Base-by-base conservation (phyloP, 73 alveolate species). In the Symbiodinium pilosum region DNA sequence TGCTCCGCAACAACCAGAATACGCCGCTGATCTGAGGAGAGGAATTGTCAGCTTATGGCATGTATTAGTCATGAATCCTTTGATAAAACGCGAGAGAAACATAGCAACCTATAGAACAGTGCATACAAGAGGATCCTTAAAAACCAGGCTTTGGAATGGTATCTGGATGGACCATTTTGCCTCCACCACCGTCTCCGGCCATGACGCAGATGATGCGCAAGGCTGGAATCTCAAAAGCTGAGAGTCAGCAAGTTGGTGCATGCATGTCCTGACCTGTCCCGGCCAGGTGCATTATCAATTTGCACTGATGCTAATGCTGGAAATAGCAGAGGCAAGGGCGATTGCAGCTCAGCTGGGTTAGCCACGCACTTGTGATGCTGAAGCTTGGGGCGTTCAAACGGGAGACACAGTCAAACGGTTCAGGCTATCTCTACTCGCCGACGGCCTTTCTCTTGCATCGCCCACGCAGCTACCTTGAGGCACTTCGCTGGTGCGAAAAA, bases 111-210 rank as follows among this genome's bases (percentile, higher is more conserved):
- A n/a, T n/a, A n/a, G n/a, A n/a, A n/a, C n/a, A n/a, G n/a, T n/a
- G n/a, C n/a, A n/a, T n/a, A n/a, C n/a, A n/a, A n/a, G n/a, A n/a
- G n/a, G n/a, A n/a, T n/a, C n/a, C n/a, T n/a, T n/a, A n/a, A n/a
- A n/a, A n/a, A 26, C 85, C 26, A n/a, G 44, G 41, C 43, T 73
- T 18, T 73, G 41, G 85, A n/a, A 73, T 34, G 85, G 85, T 43
- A 73, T 73, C 34, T 73, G 85, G 85, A 73, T 73, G 85, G 85
- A 73, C 85, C 85, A 73, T 30, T 73, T 73, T 30, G 85, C 85
- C 85, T 73, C 85, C 32, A 73, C 85, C 12, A 73, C 85, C 12
- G 85, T 73, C 34, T 73, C 85, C 43, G 85, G 85, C 44, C 41
- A 73, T 30, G 85, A 73, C 28, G 85, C 44, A 43, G 85, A 73